phyloP scores from a whole-genome alignment of 257 asterid genomes.

The Mitragyna speciosa region DNA sequence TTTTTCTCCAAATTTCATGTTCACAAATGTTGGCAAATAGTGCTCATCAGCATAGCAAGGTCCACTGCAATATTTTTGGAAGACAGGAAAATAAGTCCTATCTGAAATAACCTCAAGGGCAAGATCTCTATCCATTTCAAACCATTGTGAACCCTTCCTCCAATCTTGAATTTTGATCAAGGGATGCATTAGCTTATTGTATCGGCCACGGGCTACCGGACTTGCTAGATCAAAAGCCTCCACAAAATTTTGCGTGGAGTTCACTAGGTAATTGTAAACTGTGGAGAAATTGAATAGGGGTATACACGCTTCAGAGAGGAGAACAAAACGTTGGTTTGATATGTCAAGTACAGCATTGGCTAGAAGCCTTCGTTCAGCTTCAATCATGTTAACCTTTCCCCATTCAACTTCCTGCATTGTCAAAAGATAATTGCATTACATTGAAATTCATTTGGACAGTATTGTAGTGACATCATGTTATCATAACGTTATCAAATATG shows the following conservation, averaged over 20 bases:
- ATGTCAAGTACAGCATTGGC: conserved; percentile 87
- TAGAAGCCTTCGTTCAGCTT: conserved; percentile 78
- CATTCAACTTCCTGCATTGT: conserved; percentile 62
- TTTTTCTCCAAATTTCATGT: conserved; percentile 37
- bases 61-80: conserved; percentile 45
- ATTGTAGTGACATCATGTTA: too few relatives aligned
- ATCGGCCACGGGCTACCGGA: conserved; percentile 73
- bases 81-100: conserved; percentile 41
- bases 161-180: conserved; percentile 48
- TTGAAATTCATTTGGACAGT: too few relatives aligned
- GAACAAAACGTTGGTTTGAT: conserved; percentile 77
- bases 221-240: conserved; percentile 52
- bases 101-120: conserved; percentile 71
- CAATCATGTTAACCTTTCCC: conserved; percentile 83
- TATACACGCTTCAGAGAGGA: conserved; percentile 80
- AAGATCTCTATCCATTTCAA: conserved; percentile 56
- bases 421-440: not conserved
- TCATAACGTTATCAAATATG: too few relatives aligned
- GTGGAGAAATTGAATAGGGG: conserved; percentile 84
- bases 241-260: conserved; percentile 55
- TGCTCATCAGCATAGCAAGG: conserved; percentile 84
- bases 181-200: conserved; percentile 53
- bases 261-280: conserved; percentile 57
- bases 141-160: conserved; percentile 96
- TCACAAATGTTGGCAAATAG: conserved; percentile 70